phyloP scores from a whole-genome alignment of 768 basidiomycete genomes.

The Porpolomopsis calyptriformis region DNA sequence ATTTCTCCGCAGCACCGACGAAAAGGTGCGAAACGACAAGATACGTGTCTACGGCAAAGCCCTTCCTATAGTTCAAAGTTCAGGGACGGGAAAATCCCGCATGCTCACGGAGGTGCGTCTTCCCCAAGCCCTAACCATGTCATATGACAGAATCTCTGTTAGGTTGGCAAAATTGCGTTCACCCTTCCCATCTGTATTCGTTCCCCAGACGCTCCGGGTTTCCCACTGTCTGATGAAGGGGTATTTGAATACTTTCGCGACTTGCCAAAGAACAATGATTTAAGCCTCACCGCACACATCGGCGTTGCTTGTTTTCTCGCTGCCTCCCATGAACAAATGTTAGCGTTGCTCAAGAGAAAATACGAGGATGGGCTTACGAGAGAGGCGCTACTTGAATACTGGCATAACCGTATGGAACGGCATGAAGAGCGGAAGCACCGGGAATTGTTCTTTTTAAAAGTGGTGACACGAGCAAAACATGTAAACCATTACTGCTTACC shows the following conservation, averaged over 20 bases:
- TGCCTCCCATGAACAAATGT: constrained; percentile 10
- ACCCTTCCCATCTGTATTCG: constrained; percentile 13
- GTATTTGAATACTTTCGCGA: constrained; percentile 8
- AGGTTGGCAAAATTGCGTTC: constrained; percentile 10
- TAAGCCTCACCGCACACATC: background rate
- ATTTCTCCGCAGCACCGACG: background rate
- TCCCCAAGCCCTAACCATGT: background rate
- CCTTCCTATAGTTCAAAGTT: constrained; percentile 12
- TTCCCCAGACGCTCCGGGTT: constrained; percentile 2
- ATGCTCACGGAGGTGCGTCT: constrained; percentile 10
- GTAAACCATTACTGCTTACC: background rate
- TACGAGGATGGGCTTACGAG: background rate
- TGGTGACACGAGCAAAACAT: background rate
- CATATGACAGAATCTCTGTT: background rate
- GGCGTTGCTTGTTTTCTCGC: constrained; percentile 11
- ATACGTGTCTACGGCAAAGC: background rate
- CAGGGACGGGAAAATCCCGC: constrained; percentile 13
- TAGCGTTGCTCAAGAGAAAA: constrained; percentile 2
- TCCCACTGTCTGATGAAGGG: constrained; percentile 7
- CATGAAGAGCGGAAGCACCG: background rate
- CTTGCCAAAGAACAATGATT: constrained; percentile 5
- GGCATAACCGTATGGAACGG: constrained; percentile 11
- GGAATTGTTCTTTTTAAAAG: background rate
- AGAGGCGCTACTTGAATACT: constrained; percentile 6
- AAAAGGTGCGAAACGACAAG: background rate